These are phyloP conservation scores for Papiliotrema nemorosa DNA, from an alignment of 1,284 basidiomycete species.

Conservation along the genomic window DNA sequence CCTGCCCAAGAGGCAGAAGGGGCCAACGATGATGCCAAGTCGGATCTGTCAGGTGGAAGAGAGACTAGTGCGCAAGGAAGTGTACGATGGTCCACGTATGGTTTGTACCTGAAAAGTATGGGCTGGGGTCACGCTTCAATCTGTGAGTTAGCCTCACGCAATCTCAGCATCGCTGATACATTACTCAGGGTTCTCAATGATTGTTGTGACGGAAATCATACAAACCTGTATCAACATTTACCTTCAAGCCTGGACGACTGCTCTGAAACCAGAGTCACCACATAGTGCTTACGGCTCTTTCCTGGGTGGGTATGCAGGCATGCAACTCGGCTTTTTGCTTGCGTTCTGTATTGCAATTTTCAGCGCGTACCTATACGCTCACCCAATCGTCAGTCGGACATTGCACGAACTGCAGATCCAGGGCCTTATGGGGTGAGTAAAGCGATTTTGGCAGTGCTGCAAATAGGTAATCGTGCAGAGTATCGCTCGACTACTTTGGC, in stretches of 20 bases:
- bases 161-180: not conserved
- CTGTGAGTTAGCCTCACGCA: constrained; percentile 4
- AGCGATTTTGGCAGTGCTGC: not conserved
- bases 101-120: constrained; percentile 13
- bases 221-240: constrained; percentile 14
- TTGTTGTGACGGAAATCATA: constrained; percentile 4
- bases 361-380: constrained; percentile 12
- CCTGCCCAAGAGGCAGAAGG: constrained; percentile 10
- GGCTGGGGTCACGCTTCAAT: constrained; percentile 4
- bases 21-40: constrained; percentile 1
- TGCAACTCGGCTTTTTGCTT: constrained; percentile 16
- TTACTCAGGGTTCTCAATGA: constrained; percentile 6
- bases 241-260: constrained; percentile 20
- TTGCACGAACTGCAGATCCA: constrained; percentile 15
- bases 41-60: not conserved
- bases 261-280: constrained; percentile 4
- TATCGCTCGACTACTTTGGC: constrained; percentile 11
- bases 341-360: constrained; percentile 9
- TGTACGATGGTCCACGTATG: constrained; percentile 69
- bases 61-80: constrained; percentile 61
- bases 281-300: constrained; percentile 12
- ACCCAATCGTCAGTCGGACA: constrained; percentile 11
- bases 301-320: constrained; percentile 19
- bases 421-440: constrained; percentile 11
- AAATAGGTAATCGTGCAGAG: not conserved